phyloP scores from a whole-genome alignment of 225 moss, liverwort and hornwort species.

The Pseudoscleropodium purum region DNA sequence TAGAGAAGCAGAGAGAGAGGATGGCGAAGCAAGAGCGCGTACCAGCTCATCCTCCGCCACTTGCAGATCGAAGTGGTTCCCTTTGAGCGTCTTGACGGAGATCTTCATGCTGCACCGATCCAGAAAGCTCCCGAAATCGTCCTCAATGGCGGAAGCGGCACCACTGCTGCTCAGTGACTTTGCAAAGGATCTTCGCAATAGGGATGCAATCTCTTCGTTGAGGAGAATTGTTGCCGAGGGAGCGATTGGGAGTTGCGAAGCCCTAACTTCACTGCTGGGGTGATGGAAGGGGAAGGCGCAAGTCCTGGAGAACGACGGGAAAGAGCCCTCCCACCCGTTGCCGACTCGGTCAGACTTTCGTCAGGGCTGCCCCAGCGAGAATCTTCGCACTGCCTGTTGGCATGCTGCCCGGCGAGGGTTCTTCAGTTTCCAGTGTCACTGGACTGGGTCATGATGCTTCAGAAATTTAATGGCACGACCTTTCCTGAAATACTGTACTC shows the following conservation, averaged over 20 bases:
- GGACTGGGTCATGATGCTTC: background rate
- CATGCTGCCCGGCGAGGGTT: background rate
- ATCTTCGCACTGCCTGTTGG: background rate
- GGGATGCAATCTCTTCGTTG: background rate
- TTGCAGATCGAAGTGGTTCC: conserved; percentile 58
- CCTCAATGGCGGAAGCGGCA: background rate
- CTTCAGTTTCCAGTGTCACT: background rate
- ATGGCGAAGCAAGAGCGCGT: background rate
- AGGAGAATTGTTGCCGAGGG: background rate
- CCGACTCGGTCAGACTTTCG: background rate
- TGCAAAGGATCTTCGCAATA: background rate
- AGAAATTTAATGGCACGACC: background rate
- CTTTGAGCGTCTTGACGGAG: conserved; percentile 54
- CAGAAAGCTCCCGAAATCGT: background rate
- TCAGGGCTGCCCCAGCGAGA: background rate
- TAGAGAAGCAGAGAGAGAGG: background rate
- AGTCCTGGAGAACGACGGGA: background rate
- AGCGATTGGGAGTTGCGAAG: background rate
- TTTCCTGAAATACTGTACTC: background rate
- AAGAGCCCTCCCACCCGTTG: background rate
- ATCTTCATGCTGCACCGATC: conserved; percentile 41
- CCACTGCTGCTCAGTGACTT: background rate
- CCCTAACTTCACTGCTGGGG: background rate
- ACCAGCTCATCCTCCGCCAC: conserved; percentile 45
- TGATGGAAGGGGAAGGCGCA: background rate